A percentile compares a stretch with the other conserved stretches of the same genome.
Conservation (phyloP, 768 basidiomycete species). For the Serendipita sp. region DNA sequence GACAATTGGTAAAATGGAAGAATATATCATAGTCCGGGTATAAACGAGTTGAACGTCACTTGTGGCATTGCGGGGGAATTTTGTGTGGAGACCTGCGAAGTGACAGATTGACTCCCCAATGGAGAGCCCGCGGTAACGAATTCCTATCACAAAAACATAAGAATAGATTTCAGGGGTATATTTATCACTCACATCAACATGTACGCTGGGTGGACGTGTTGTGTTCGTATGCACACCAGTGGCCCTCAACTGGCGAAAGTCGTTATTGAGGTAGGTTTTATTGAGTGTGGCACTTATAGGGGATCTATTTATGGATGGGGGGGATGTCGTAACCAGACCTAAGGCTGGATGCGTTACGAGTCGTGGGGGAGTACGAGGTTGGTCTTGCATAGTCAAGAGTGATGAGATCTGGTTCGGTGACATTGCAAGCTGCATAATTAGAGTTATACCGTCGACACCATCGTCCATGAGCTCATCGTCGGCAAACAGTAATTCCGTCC, state of each 20-base stretch:
- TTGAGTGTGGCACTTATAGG: slow-evolving; percentile 64
- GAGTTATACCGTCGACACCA: neutral
- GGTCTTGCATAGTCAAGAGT: neutral
- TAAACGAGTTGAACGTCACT: neutral
- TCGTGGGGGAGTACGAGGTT: slow-evolving; percentile 14
- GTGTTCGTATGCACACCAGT: slow-evolving; percentile 61
- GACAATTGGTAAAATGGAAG: neutral
- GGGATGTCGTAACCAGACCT: slow-evolving; percentile 49
- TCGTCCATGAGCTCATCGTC: slow-evolving; percentile 1
- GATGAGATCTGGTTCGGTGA: neutral
- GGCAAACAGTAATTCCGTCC: neutral
- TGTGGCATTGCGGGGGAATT: neutral
- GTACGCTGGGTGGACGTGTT: slow-evolving; percentile 72
- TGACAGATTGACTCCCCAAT: neutral
- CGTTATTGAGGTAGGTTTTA: slow-evolving; percentile 67
- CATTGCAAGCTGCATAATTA: neutral
- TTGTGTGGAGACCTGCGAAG: neutral
- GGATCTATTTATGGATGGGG: slow-evolving; percentile 51
- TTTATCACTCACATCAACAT: slow-evolving; percentile 50
- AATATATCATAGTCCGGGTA: neutral
- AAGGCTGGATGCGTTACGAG: slow-evolving; percentile 48
- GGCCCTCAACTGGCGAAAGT: slow-evolving; percentile 64
- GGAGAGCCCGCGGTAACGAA: slow-evolving; percentile 1
- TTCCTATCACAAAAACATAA: neutral
- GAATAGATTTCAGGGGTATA: neutral